Percentiles rank a stretch among this genome's conserved stretches.
These are phyloP conservation scores for Pyrenophora tritici-repentis DNA, from an alignment of 2,329 filamentous ascomycete genomes.

Conservation along the genomic window DNA sequence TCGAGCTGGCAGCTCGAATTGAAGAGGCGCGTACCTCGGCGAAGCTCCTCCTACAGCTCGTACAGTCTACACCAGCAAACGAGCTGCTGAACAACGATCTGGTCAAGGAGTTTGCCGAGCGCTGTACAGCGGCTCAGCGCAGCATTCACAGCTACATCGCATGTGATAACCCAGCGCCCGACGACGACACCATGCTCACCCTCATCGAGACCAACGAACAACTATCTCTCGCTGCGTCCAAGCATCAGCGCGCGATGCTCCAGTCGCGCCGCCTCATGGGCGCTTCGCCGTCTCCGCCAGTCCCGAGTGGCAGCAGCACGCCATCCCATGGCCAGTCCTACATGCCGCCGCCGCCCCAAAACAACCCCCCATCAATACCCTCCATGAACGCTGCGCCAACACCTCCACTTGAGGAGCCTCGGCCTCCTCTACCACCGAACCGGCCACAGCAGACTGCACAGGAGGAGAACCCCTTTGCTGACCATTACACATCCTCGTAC, in stretches of 20 bases:
- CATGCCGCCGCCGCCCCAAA: slow-evolving; percentile 10
- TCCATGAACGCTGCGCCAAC: slow-evolving; percentile 14
- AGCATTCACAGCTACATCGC: slow-evolving; percentile 87
- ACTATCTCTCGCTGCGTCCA: slow-evolving; percentile 77
- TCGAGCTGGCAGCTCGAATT: slow-evolving; percentile 79
- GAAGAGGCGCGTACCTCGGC: slow-evolving; percentile 91
- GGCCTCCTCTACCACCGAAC: slow-evolving; percentile 12
- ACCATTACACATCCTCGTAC: slow-evolving; percentile 46
- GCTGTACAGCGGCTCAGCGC: slow-evolving; percentile 78
- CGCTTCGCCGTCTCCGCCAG: slow-evolving; percentile 29
- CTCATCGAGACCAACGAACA: slow-evolving; percentile 95
- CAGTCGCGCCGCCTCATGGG: slow-evolving; percentile 57
- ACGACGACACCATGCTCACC: slow-evolving; percentile 91
- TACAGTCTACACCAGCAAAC: slow-evolving; percentile 78
- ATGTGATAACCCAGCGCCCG: slow-evolving; percentile 76
- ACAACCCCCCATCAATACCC: slow-evolving; percentile 26
- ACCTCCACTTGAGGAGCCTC: neutral
- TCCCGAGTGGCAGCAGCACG: slow-evolving; percentile 20
- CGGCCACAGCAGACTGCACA: slow-evolving; percentile 18
- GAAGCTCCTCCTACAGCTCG: slow-evolving; percentile 87
- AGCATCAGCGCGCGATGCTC: slow-evolving; percentile 80
- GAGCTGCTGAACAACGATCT: slow-evolving; percentile 85
- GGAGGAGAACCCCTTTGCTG: slow-evolving; percentile 50
- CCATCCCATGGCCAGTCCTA: slow-evolving; percentile 10
- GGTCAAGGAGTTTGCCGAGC: slow-evolving; percentile 86